Conservation (phyloP, 176 grass and related monocot genomes). For the Triticum timopheevii region DNA sequence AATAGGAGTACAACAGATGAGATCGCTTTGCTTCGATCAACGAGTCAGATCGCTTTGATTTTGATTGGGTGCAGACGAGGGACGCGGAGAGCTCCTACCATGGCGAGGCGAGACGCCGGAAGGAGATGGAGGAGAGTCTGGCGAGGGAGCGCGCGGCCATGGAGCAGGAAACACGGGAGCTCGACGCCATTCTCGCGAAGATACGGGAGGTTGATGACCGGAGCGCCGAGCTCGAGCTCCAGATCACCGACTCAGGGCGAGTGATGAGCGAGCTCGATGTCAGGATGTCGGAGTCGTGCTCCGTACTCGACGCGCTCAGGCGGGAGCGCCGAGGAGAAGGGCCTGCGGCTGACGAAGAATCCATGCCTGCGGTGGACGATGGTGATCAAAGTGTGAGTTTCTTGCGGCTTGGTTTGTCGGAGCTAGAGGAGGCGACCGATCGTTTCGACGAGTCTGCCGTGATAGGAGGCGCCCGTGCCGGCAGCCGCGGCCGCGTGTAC, state of each 20-base stretch:
- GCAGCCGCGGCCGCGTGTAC: constrained; percentile 24
- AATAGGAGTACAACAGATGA: too few species aligned
- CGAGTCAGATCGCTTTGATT: not conserved
- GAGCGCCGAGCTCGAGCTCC: constrained; percentile 40
- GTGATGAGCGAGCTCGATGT: constrained; percentile 29
- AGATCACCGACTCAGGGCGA: constrained; percentile 24
- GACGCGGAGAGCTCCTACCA: constrained; percentile 39
- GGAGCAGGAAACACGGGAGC: constrained; percentile 49
- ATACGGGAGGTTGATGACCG: constrained; percentile 33
- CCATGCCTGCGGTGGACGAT: not conserved
- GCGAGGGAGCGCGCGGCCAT: constrained; percentile 43
- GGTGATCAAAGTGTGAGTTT: not conserved
- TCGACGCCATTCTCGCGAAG: constrained; percentile 43
- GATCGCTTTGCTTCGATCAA: not conserved
- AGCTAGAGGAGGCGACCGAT: constrained; percentile 49
- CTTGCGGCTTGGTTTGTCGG: constrained; percentile 30
- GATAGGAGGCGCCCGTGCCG: constrained; percentile 33
- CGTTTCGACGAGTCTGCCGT: constrained; percentile 40
- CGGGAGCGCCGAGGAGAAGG: not conserved
- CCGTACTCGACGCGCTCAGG: constrained; percentile 43
- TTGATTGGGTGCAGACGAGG: constrained; percentile 34
- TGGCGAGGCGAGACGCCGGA: constrained; percentile 46
- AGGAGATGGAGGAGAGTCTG: constrained; percentile 51
- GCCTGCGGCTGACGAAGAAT: not conserved
- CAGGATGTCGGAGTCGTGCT: constrained; percentile 50